Conservation (phyloP, 2,329 filamentous ascomycete genomes). For the Hypoxylon sp. region DNA sequence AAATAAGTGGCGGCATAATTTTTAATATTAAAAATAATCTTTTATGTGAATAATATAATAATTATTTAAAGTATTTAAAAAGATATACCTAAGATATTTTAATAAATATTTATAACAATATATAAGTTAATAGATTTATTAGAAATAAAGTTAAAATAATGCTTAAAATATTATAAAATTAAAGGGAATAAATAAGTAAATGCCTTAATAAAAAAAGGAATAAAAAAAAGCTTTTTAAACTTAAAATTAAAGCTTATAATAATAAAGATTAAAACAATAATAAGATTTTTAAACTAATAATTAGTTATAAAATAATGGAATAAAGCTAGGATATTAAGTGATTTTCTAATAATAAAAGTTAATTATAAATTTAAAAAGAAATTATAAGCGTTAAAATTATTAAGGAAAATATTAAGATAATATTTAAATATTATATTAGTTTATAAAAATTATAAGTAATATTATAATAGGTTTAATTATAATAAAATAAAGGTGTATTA, state of each 20-base stretch:
- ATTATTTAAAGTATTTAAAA: slow-evolving; percentile 17
- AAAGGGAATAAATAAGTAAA: slow-evolving; percentile 8
- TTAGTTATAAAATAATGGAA: neutral
- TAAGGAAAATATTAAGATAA: slow-evolving; percentile 18
- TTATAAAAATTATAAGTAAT: slow-evolving; percentile 20
- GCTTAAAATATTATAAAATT: slow-evolving; percentile 14
- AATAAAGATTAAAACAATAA: neutral
- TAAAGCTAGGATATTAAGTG: neutral
- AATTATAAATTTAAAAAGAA: slow-evolving; percentile 6
- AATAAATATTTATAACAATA: slow-evolving; percentile 5
- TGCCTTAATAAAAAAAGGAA: slow-evolving; percentile 5
- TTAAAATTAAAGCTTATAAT: neutral
- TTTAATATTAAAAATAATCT: slow-evolving; percentile 3
- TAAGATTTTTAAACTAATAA: neutral
- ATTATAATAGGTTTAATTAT: slow-evolving; percentile 19
- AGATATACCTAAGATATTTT: slow-evolving; percentile 4
- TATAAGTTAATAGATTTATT: slow-evolving; percentile 6
- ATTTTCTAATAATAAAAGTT: neutral
- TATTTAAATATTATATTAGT: slow-evolving; percentile 11
- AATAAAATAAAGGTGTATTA: slow-evolving; percentile 18
- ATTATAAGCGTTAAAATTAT: neutral
- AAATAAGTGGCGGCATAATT: neutral
- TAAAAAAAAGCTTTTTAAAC: neutral
- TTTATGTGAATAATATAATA: slow-evolving; percentile 15
- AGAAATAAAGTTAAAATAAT: slow-evolving; percentile 14